A percentile compares a stretch with the other conserved stretches of the same genome.
Conservation (phyloP, 1,139 yeast species). For the Saccharomyces uvarum region DNA sequence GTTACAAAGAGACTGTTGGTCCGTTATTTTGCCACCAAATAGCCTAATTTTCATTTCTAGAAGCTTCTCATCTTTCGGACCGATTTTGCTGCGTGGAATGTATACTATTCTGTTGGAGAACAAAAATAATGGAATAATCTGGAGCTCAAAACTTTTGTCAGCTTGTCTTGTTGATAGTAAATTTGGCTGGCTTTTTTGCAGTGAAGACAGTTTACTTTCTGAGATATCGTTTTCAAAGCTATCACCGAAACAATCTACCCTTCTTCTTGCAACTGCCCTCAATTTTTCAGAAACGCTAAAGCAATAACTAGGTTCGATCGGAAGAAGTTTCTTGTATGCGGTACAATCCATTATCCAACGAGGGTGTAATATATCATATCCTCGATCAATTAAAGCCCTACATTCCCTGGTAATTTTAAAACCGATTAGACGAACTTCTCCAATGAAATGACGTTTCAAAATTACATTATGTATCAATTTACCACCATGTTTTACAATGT, state of each 20-base stretch:
- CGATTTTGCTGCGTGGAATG: not conserved
- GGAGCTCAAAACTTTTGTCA: conserved; percentile 1
- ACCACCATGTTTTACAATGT: conserved; percentile 50
- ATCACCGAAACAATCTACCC: conserved; percentile 49
- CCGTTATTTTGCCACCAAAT: conserved; percentile 27
- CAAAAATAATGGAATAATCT: conserved; percentile 18
- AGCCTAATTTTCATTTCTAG: conserved; percentile 13
- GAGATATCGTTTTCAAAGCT: conserved; percentile 38
- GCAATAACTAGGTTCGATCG: conserved; percentile 55
- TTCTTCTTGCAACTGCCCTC: conserved; percentile 16
- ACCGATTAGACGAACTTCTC: conserved; percentile 36
- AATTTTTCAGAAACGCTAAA: conserved; percentile 34
- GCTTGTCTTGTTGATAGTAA: not conserved
- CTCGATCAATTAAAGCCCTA: conserved; percentile 37
- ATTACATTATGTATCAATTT: conserved; percentile 27
- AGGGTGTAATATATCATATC: conserved; percentile 57
- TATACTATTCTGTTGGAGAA: conserved; percentile 21
- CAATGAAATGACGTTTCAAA: conserved; percentile 7
- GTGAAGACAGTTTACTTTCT: conserved; percentile 12
- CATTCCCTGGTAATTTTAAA: conserved; percentile 45
- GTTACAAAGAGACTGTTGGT: conserved; percentile 16
- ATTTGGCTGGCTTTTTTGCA: conserved; percentile 2
- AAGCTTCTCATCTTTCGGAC: conserved; percentile 4
- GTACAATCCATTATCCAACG: conserved; percentile 69
- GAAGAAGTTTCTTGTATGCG: conserved; percentile 36